Conservation (phyloP, 2,329 filamentous ascomycete species). For the Botrytis byssoidea region DNA sequence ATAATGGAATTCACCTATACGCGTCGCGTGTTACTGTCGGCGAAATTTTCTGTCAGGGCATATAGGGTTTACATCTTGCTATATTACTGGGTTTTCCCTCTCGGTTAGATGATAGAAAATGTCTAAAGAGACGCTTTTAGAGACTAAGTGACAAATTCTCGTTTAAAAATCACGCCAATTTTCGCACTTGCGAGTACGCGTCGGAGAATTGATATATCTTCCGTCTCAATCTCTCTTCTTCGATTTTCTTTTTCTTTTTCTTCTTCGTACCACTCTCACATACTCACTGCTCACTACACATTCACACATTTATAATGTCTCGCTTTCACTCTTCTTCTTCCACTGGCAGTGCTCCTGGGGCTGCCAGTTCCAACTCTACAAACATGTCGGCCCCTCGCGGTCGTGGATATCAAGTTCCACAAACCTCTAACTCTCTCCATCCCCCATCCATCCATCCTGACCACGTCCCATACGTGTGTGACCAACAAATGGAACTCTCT, state of each 20-base stretch:
- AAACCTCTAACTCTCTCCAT: neutral
- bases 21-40: neutral
- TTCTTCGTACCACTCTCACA: conserved; percentile 7
- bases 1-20: neutral
- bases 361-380: conserved; percentile 7
- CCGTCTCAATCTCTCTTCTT: neutral
- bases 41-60: neutral
- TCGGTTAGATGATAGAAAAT: neutral
- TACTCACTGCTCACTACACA: neutral
- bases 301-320: conserved; percentile 7
- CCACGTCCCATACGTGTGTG: neutral
- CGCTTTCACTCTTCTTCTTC: conserved; percentile 15
- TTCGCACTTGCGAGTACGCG: neutral
- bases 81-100: neutral
- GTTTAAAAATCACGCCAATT: neutral
- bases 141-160: neutral
- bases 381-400: conserved; percentile 8
- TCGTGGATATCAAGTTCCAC: conserved; percentile 19
- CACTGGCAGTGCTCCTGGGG: conserved; percentile 10
- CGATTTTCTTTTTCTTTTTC: conserved; percentile 9
- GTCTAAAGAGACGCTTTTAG: neutral
- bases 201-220: neutral
- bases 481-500: neutral
- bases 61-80: neutral
- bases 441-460: neutral